Conservation (phyloP, 805 yeast species). For the Zygosaccharomyces gambellarensis region DNA sequence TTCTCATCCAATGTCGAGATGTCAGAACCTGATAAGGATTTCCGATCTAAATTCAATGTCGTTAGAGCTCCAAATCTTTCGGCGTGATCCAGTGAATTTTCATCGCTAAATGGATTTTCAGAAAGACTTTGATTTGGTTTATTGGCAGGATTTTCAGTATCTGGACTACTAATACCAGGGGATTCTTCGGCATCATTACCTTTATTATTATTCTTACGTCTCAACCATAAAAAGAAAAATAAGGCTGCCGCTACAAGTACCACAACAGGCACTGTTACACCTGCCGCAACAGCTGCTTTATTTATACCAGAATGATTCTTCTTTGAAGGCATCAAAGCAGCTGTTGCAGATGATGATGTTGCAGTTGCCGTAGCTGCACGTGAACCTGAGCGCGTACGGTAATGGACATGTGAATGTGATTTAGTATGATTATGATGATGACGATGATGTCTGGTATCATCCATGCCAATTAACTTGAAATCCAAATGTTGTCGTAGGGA, state of each 20-base stretch:
- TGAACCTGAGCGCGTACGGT: conserved; percentile 23
- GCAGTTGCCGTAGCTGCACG: conserved; percentile 29
- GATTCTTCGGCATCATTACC: conserved; percentile 32
- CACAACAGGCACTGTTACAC: conserved; percentile 74
- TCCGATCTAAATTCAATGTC: conserved; percentile 47
- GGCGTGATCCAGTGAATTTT: conserved; percentile 25
- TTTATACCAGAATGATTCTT: conserved; percentile 34
- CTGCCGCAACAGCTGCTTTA: conserved; percentile 81
- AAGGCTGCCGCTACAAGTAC: conserved; percentile 45
- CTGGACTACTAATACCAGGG: conserved; percentile 39
- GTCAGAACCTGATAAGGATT: conserved; percentile 50
- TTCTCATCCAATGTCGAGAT: conserved; percentile 39
- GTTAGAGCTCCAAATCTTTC: conserved; percentile 46
- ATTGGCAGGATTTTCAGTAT: conserved; percentile 36
- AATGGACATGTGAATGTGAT: conserved; percentile 26
- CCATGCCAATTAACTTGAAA: conserved; percentile 53
- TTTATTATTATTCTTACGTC: conserved; percentile 35
- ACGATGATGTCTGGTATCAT: conserved; percentile 14
- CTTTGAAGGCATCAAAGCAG: conserved; percentile 31
- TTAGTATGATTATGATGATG: conserved; percentile 10
- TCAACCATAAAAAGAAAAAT: conserved; percentile 52
- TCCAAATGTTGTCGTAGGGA: conserved; percentile 37
- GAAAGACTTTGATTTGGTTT: conserved; percentile 27
- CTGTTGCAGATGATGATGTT: conserved; percentile 25
- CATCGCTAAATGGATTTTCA: conserved; percentile 30